Evolutionary conservation across 202 grass and related monocot species (phyloP).

Genomic region (Panicum hallii): DNA sequence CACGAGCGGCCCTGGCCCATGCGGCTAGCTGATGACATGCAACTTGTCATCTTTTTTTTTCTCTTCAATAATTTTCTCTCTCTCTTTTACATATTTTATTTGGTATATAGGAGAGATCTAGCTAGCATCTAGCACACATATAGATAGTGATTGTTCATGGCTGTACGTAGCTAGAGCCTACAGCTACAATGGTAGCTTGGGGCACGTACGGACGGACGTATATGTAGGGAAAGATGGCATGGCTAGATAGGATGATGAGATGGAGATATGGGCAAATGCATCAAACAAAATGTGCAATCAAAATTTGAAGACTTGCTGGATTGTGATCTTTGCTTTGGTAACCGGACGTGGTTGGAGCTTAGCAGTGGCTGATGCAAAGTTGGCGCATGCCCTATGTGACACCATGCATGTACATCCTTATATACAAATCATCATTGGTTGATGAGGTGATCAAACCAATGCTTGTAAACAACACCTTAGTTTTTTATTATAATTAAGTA

Average conservation of each 20-base stretch:
- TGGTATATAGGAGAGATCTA: not conserved
- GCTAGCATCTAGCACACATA: not conserved
- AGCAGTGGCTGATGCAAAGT: slow-evolving; percentile 41
- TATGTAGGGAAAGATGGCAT: not conserved
- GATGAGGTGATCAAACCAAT: too few relatives aligned
- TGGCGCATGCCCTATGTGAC: slow-evolving; percentile 9
- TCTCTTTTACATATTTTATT: not conserved
- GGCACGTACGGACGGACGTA: not conserved
- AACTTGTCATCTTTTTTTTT: slow-evolving; percentile 25
- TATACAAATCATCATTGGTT: slow-evolving; percentile 3
- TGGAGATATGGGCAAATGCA: slow-evolving; percentile 26
- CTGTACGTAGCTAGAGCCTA: not conserved
- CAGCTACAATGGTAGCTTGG: not conserved
- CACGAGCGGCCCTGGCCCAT: slow-evolving; percentile 83
- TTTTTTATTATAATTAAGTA: not conserved
- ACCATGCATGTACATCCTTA: not conserved
- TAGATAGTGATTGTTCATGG: slow-evolving; percentile 15
- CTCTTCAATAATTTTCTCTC: not conserved
- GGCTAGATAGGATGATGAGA: not conserved
- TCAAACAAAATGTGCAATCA: slow-evolving; percentile 30
- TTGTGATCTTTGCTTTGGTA: slow-evolving; percentile 33
- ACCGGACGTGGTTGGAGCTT: slow-evolving; percentile 32
- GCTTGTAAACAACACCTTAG: not conserved
- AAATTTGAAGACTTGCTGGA: not conserved
- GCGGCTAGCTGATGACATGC: slow-evolving; percentile 16